Base-by-base conservation (phyloP, 768 basidiomycete species). In the Chalciporus sphaerocephalus region DNA sequence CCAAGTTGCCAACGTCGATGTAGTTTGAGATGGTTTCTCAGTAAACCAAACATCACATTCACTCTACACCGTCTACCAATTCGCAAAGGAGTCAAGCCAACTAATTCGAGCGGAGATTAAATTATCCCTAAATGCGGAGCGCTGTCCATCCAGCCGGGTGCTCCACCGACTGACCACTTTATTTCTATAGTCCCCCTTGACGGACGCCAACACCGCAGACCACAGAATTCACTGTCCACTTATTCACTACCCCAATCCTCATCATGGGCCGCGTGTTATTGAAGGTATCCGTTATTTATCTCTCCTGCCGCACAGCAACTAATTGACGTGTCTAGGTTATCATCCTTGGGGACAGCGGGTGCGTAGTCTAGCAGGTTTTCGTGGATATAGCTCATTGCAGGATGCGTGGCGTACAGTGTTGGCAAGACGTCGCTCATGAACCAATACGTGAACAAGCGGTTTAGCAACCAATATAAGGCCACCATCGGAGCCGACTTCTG, bases 371-470 rank as follows among this genome's bases (percentile, higher is more conserved):
- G 42, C 23, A 40, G 27, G 23, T 41, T 18, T 21, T 28, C 23
- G 32, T 35, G 30, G 42, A 56, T 30, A 34, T 46, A 43, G 34
- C 52, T 51, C 47, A 52, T 23, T 15, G 35, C 38, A 23, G 20
- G 24, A 40, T 15, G 36, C 30, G 46, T 24, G 21, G 48, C 47
- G 40, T 30, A 15, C 59, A 94, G 94, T 47, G 95, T 97, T 67
- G 95, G 94, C 34, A 98, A 98, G 86, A 98, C 96, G 33, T 98
- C 95, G 22, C 86, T 99, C 59, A 99, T 99, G 96, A 97, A 97
- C 75, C 96, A 99, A 72, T 98, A 96, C 74, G 96, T 99, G 54
- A 98, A 97, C 81, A 98, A 97, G 70, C 87, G 96, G 51, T 99
- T 98, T 71, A 92, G 89, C 68, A 96, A 94, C 72, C 95, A 97